phyloP scores from a whole-genome alignment of 192 early-diverging fungal genomes.

The Bifiguratus adelaidae region DNA sequence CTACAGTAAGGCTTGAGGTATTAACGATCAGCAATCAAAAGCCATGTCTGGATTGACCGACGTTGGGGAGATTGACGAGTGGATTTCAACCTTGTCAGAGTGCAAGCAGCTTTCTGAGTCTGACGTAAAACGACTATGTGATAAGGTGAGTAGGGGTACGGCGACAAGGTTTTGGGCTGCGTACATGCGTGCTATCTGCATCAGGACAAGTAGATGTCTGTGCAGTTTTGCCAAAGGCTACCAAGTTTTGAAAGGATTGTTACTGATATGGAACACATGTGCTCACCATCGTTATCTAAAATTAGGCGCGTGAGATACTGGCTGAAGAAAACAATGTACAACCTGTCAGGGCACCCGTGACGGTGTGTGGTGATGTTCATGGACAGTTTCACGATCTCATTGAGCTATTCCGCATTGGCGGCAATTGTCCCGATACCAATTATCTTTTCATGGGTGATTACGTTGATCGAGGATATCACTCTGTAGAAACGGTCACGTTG shows the following conservation, averaged over 20 bases:
- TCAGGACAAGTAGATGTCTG: constrained; percentile 1
- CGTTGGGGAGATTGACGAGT: constrained; percentile 84
- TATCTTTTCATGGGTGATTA: constrained; percentile 99
- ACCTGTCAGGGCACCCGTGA: constrained; percentile 96
- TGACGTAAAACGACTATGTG: constrained; percentile 93
- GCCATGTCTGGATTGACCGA: constrained; percentile 37
- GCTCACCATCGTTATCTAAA: neutral
- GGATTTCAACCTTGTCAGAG: constrained; percentile 81
- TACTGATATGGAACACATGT: constrained; percentile 2
- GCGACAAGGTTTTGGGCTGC: neutral
- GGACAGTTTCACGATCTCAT: constrained; percentile 99
- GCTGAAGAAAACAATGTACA: constrained; percentile 97
- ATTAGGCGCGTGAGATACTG: constrained; percentile 89
- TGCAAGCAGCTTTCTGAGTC: constrained; percentile 94
- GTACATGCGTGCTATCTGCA: constrained; percentile 7
- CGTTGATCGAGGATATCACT: constrained; percentile 98
- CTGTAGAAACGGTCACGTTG: constrained; percentile 94
- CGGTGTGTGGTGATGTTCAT: constrained; percentile 96
- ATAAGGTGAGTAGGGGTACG: constrained; percentile 63
- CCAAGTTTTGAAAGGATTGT: neutral
- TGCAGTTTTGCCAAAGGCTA: neutral
- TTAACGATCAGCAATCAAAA: no score
- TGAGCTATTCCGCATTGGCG: constrained; percentile 95
- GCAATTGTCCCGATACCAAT: constrained; percentile 93
- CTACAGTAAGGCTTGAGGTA: no score